Base-by-base conservation (phyloP, 2,329 filamentous ascomycete species). In the Lizonia empirigonia region DNA sequence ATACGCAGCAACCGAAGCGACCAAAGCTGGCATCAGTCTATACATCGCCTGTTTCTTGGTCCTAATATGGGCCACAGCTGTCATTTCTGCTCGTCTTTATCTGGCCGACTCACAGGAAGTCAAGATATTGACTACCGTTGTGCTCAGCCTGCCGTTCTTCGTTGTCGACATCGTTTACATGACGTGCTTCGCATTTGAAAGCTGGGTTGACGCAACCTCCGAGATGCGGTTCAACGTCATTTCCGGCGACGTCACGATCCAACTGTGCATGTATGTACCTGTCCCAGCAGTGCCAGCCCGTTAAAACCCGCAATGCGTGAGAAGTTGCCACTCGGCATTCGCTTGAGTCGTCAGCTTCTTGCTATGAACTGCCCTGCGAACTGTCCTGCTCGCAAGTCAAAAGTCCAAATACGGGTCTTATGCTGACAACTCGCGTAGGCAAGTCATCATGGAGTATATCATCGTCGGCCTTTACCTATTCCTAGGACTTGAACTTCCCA, bases 141-240 rank as follows among this genome's bases (percentile, higher is more conserved):
- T 71, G 13, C 34, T 71, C 20, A 72, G 69, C 37, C 54, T 72
- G 18, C 69, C 68, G 1, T 72, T 72, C 49, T 72, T 71, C 36
- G 56, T 72, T 18, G 68, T 71, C 33, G 65, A 72, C 36, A 63
- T 72, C 20, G 67, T 72, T 16, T 72, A 72, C 46, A 72, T 72
- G 67, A 72, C 70, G 65, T 71, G 67, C 38, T 72, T 72, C 42
- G 69, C 69, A 5, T 72, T 69, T 20, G 69, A 72, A 38, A 55
- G 55, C 16, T 60, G 65, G 52, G 44, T 39, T 6, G 49, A 55
- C 38, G 39, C 50, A 6, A 39, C 55, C 13, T 52, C 58, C 2
- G 39, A 37, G 3, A 62, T 65, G 56, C 52, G 52, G 8, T 72
- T 72, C 60, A 72, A 72, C 51, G 68, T 72, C 35, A 72, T 72